Percentiles rank a stretch among this genome's conserved stretches.
phyloP scores from a whole-genome alignment of 164 flowering plant genomes.

The Sedum album region DNA sequence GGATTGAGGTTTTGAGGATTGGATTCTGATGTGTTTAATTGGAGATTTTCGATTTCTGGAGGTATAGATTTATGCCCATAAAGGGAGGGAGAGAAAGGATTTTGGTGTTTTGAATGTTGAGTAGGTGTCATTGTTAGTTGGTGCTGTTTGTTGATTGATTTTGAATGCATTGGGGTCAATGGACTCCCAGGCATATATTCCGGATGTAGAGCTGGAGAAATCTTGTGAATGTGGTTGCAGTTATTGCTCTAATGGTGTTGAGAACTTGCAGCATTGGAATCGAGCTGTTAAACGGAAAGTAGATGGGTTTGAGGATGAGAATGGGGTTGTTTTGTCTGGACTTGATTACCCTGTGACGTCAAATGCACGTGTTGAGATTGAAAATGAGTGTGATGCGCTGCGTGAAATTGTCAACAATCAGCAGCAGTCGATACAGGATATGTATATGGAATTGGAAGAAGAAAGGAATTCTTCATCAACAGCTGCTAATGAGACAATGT shows the following conservation, averaged over 20 bases:
- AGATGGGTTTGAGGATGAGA: slow-evolving; percentile 38
- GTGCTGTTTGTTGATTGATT: no score
- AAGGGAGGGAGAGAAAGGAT: no score
- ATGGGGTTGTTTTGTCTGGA: slow-evolving; percentile 17
- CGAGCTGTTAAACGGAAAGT: slow-evolving; percentile 67
- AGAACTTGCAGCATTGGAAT: slow-evolving; percentile 27
- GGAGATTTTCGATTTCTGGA: no score
- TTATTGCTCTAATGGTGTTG: slow-evolving; percentile 22
- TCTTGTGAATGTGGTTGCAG: slow-evolving; percentile 57
- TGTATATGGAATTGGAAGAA: slow-evolving; percentile 68
- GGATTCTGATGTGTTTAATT: no score
- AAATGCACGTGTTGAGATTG: slow-evolving; percentile 59
- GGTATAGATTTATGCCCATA: no score
- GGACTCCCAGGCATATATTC: slow-evolving; percentile 31
- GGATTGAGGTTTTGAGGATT: no score
- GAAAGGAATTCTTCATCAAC: slow-evolving; percentile 86
- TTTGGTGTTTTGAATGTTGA: no score
- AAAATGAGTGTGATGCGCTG: slow-evolving; percentile 64
- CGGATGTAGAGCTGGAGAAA: slow-evolving; percentile 25
- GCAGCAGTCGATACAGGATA: slow-evolving; percentile 60
- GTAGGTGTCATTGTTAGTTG: no score
- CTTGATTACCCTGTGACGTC: slow-evolving; percentile 13
- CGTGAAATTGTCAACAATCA: slow-evolving; percentile 72
- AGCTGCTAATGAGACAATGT: slow-evolving; percentile 97
- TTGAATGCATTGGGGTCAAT: slow-evolving; percentile 26